A percentile compares a stretch with the other conserved stretches of the same genome.
These are phyloP conservation scores for Paramecium octaurelia DNA, from an alignment of 73 alveolate species.

Conservation along the genomic window DNA sequence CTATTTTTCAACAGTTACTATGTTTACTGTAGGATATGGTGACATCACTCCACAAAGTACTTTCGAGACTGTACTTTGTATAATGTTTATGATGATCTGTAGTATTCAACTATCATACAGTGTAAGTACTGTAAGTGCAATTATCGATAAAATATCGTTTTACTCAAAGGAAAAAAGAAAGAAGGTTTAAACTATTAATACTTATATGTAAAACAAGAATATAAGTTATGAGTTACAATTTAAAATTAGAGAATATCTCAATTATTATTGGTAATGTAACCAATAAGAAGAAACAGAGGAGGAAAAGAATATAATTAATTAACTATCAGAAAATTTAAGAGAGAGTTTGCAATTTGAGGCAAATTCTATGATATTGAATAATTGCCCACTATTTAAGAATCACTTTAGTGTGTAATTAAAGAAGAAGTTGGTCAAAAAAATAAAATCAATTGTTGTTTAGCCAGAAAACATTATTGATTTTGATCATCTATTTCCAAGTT, in stretches of 20 bases:
- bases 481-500: neutral
- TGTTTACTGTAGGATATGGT: constrained; percentile 65
- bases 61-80: constrained; percentile 29
- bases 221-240: constrained; percentile 36
- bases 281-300: constrained; percentile 43
- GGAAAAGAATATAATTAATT: neutral
- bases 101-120: constrained; percentile 44
- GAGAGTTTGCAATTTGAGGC: constrained; percentile 8
- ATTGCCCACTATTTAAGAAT: constrained; percentile 13
- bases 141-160: constrained; percentile 20
- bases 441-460: neutral
- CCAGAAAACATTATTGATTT: constrained; percentile 46
- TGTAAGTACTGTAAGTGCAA: constrained; percentile 57
- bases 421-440: constrained; percentile 12
- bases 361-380: constrained; percentile 9
- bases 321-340: neutral
- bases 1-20: constrained; percentile 53
- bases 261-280: constrained; percentile 45
- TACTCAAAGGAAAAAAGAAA: constrained; percentile 42
- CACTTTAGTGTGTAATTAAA: constrained; percentile 20
- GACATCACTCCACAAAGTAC: constrained; percentile 57
- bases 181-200: constrained; percentile 36
- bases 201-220: constrained; percentile 45
- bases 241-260: constrained; percentile 19
- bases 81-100: constrained; percentile 49